Evolutionary conservation across 176 grass and related monocot genomes (phyloP).

Genomic region (Poa pratensis): DNA sequence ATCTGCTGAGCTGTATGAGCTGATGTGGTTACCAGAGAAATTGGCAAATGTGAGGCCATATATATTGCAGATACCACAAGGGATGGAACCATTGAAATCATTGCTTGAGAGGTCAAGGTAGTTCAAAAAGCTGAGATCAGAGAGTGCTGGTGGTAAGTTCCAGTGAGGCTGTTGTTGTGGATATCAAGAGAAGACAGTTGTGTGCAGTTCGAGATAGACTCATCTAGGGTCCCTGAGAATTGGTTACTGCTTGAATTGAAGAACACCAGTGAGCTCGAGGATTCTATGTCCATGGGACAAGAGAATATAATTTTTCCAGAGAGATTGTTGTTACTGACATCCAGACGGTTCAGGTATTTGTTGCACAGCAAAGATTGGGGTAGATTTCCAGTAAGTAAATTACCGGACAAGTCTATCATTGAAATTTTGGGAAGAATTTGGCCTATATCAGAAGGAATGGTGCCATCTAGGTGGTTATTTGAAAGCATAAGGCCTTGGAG

Average conservation of each 20-base stretch:
- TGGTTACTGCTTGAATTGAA: constrained; percentile 88
- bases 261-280: constrained; percentile 66
- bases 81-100: constrained; percentile 68
- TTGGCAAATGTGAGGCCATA: constrained; percentile 72
- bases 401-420: constrained; percentile 77
- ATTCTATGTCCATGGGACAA: constrained; percentile 38
- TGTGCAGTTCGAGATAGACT: constrained; percentile 83
- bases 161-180: constrained; percentile 80
- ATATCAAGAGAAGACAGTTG: constrained; percentile 81
- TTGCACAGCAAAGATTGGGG: constrained; percentile 69
- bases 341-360: constrained; percentile 57
- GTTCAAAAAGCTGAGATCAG: constrained; percentile 68
- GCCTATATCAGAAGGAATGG: constrained; percentile 70
- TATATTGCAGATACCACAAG: constrained; percentile 78
- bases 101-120: constrained; percentile 96
- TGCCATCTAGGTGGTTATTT: constrained; percentile 73
- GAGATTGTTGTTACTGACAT: constrained; percentile 83
- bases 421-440: constrained; percentile 68
- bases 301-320: constrained; percentile 71
- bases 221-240: constrained; percentile 67
- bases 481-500: constrained; percentile 88
- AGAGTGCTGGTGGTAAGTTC: constrained; percentile 73
- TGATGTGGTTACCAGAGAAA: constrained; percentile 80
- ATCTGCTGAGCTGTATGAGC: constrained; percentile 51
- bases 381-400: constrained; percentile 70